Evolutionary conservation across 495 filamentous ascomycete genomes (phyloP), one percentile per base, ranked within the genome.

Genomic region (Tirmania nivea): DNA sequence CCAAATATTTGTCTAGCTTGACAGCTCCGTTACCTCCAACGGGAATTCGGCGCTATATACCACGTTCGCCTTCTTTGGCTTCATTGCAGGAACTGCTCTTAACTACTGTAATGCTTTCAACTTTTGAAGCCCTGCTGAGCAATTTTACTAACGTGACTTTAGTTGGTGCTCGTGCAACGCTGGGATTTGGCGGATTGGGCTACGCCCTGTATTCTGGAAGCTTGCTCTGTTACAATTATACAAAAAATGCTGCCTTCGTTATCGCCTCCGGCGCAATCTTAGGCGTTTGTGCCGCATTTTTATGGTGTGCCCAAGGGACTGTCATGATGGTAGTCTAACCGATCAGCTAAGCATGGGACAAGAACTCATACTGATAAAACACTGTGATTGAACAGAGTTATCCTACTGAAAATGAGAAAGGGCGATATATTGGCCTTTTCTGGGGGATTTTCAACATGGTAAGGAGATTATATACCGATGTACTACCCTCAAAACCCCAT

Each of bases 361-460:
- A 21, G 21, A 21, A 48, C 9, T 14, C 14, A 8, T 31, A 31
- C 16, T 4, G 8, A n/a, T 6, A 37, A n/a, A 31, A n/a, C 58
- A 62, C 54, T 45, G 3, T 31, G 0, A 31, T 31, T 31, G 52
- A 39, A 7, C 36, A 63, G 60, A 79, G 81, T 54, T 94, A 95
- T 66, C 88, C 88, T 0, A 70, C 74, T 47, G 88, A 94, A 63
- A 68, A 74, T 16, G 71, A 78, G 49, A 95, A 95, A 70, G 88
- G 88, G 42, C 77, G 81, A 47, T 95, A 83, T 63, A 94, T 94
- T 62, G 81, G 83, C 42, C 76, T 78, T 66, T 94, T 95, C 68
- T 95, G 88, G 88, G 77, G 84, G 53, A 94, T 95, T 60, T 96
- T 94, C 73, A 96, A 96, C 66, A 65, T 86, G 35, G 58, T 60